These are phyloP conservation scores for Leishmania tropica DNA, from an alignment of 208 protist species.

Conservation along the genomic window DNA sequence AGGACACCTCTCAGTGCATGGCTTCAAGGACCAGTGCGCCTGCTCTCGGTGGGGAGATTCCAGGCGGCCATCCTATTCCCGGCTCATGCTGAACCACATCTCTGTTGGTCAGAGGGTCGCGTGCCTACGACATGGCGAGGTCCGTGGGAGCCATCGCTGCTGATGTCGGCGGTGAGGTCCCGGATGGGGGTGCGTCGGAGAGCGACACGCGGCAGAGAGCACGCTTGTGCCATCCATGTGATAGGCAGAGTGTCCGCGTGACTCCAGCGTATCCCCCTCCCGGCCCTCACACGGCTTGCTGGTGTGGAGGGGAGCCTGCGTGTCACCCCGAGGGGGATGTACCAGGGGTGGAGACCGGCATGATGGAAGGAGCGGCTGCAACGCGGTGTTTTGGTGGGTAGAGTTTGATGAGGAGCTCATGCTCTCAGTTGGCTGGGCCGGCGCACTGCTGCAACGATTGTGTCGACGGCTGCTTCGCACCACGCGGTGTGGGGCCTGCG, in stretches of 20 bases:
- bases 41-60: neutral
- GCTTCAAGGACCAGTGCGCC: neutral
- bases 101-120: neutral
- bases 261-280: neutral
- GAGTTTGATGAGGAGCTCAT: neutral
- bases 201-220: too few species aligned
- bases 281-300: neutral
- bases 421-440: too few species aligned
- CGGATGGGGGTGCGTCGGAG: neutral
- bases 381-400: neutral
- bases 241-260: neutral
- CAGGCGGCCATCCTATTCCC: neutral
- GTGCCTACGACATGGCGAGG: neutral
- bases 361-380: neutral
- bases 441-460: neutral
- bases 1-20: too few species aligned
- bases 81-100: neutral
- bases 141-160: neutral
- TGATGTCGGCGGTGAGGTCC: neutral
- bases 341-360: neutral
- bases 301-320: neutral
- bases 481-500: too few species aligned
- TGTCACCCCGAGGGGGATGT: neutral
- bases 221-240: too few species aligned
- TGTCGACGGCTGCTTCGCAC: neutral